Base-by-base conservation (phyloP, 23 red algal genomes). In the Gracilariopsis chorda region DNA sequence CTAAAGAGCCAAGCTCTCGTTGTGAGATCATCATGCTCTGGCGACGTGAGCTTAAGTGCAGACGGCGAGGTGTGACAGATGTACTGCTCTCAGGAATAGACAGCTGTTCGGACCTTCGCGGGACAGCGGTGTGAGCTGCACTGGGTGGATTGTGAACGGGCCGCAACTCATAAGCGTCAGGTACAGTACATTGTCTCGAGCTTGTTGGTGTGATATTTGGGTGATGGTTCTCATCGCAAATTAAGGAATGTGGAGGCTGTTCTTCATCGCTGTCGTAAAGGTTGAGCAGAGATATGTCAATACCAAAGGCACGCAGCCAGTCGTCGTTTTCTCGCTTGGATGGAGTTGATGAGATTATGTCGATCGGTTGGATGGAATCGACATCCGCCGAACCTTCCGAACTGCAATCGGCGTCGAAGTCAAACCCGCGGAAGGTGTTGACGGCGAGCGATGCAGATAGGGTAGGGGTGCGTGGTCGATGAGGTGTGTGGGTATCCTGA, bases 241-340 rank as follows among this genome's bases (percentile, higher is more conserved):
- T 14, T n/a, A 55, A n/a, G 16, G n/a, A 14, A n/a, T 55, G 49
- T 4, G 6, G 10, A 7, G 76, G 3, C 2, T 53, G 33, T 12
- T 80, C 33, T 24, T 80, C 48, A 3, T 53, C 48, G 55, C 52
- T 80, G 52, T 80, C 76, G 16, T 57, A 80, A 36, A 80, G 51
- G 2, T 48, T 21, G 23, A 80, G 76, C 76, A 80, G 19, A 36
- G 76, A 53, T 28, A 80, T 59, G 35, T 80, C 76, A 80, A 80
- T 80, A 20, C 76, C 76, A 23, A 80, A 80, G 19, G 51, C 33
- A 37, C 23, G 4, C 30, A 80, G 30, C 76, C 76, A 80, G 3
- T 5, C 16, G 24, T 80, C 52, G 35, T 80, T 80, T 0, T 80
- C 52, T 2, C 33, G 20, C 2, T 24, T 20, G 0, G 48, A 17